Evolutionary conservation across 768 basidiomycete genomes (phyloP), one percentile per base, ranked within the genome.

Genomic region (Candolleomyces aberdarensis): DNA sequence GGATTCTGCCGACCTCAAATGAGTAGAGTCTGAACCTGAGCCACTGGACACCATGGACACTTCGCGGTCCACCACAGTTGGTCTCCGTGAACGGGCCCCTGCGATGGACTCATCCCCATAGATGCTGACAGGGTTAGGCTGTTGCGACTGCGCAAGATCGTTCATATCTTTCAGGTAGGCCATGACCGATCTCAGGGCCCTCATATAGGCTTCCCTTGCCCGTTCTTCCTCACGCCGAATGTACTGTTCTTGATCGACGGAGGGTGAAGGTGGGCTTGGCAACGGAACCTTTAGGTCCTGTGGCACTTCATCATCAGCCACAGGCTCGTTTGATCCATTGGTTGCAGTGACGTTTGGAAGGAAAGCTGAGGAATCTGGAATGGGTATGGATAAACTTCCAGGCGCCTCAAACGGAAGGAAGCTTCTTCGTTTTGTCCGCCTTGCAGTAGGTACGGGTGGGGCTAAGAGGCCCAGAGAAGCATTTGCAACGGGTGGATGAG

Each of bases 151-250:
- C 17, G 87, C 88, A 32, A 99, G 79, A 69, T 99, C 97, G 69
- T 95, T 90, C 86, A 99, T 89, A 67, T 99, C 97, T 67, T 87
- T 87, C 19, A 99, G 82, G 73, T 98, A 99, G 7, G 94, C 93
- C 90, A 98, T 96, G 17, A 99, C 86, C 10, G 92, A 91, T 58
- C 92, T 85, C 56, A 99, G 80, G 36, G 93, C 94, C 48, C 91
- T 83, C 67, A 85, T 86, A 70, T 89, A 89, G 32, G 85, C 81
- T 68, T 92, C 90, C 32, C 85, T 80, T 17, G 80, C 83, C 36
- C 86, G 80, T 62, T 91, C 89, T 71, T 89, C 88, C 74, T 92
- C 90, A 58, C 82, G 83, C 41, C 84, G 83, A 57, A 80, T 70
- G 57, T 77, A 74, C 52, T 83, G 80, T 55, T 87, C 87, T 60